Conservation (phyloP, 2,329 filamentous ascomycete genomes). For the Xylariaceae sp. region DNA sequence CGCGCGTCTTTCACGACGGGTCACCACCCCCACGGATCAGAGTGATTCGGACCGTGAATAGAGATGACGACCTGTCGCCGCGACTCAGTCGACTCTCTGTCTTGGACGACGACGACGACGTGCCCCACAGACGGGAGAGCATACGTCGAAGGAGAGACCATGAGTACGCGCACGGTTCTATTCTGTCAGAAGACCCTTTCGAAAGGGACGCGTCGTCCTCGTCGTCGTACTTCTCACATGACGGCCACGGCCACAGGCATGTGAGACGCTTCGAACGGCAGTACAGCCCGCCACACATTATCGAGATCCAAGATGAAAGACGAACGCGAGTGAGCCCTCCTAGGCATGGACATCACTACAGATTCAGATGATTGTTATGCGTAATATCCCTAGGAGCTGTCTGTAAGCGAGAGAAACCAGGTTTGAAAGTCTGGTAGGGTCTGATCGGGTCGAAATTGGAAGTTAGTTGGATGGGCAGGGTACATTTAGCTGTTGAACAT, state of each 20-base stretch:
- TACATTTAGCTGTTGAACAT: too few relatives aligned
- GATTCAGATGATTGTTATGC: too few relatives aligned
- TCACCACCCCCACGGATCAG: conserved; percentile 5
- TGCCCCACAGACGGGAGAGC: conserved; percentile 5
- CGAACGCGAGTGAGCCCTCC: not conserved
- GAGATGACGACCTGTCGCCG: conserved; percentile 11
- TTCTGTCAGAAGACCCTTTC: conserved; percentile 26
- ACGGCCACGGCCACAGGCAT: not conserved
- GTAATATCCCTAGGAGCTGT: too few relatives aligned
- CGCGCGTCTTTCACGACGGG: conserved; percentile 10
- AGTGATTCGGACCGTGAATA: not conserved
- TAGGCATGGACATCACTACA: too few relatives aligned
- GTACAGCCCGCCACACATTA: not conserved
- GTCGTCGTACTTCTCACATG: conserved; percentile 10
- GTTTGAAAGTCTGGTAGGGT: too few relatives aligned
- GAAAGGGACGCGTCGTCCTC: conserved; percentile 1
- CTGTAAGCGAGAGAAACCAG: too few relatives aligned
- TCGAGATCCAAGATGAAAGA: conserved; percentile 3
- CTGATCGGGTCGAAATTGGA: too few relatives aligned
- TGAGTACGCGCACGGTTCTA: conserved; percentile 21
- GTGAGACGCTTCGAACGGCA: not conserved
- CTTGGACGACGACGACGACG: conserved; percentile 15
- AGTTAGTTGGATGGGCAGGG: too few relatives aligned
- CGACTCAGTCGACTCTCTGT: conserved; percentile 15
- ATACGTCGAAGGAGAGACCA: conserved; percentile 16